Evolutionary conservation across 1,284 basidiomycete species (phyloP), one percentile per base, ranked within the genome.

Genomic region (Trametes versicolor): DNA sequence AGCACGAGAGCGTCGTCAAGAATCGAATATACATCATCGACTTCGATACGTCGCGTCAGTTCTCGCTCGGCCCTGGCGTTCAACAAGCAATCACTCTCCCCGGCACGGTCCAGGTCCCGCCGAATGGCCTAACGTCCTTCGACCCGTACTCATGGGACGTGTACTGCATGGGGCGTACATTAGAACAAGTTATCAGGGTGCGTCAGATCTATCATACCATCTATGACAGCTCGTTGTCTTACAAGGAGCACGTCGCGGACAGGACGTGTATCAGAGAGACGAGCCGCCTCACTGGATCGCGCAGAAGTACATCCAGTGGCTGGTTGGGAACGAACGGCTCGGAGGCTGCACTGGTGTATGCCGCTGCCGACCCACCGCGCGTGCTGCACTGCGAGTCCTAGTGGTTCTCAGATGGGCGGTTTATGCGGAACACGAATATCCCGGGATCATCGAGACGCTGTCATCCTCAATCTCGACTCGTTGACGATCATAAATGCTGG

Each of bases 141-240:
- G 51, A 61, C 25, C 59, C 59, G 9, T 61, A 61, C 43, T 61
- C 51, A 2, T 54, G 41, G 59, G 59, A 61, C 19, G 45, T 61
- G 15, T 54, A 55, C 23, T 61, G 59, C 41, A 4, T 61, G 10
- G 59, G 59, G 6, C 25, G 8, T 15, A 51, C 49, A 7, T 12
- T 48, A 9, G 27, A 54, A 2, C n/a, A 36, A 23, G 32, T 27
- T 19, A 32, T 55, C 9, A 43, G 66, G 10, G 66, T 69, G 23
- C 25, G 45, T 45, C 5, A 15, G 36, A 10, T 15, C 52, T 32
- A 8, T 32, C 29, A 8, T 8, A 3, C 29, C 8, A 32, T 32
- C 4, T 32, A 4, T 32, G 29, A 8, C 8, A 32, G 4, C 29
- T 32, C 29, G 29, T 32, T 8, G 15, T 19, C 45, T 53, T 25